Base-by-base conservation (phyloP, 2,329 filamentous ascomycete species). In the Phoma sp. region DNA sequence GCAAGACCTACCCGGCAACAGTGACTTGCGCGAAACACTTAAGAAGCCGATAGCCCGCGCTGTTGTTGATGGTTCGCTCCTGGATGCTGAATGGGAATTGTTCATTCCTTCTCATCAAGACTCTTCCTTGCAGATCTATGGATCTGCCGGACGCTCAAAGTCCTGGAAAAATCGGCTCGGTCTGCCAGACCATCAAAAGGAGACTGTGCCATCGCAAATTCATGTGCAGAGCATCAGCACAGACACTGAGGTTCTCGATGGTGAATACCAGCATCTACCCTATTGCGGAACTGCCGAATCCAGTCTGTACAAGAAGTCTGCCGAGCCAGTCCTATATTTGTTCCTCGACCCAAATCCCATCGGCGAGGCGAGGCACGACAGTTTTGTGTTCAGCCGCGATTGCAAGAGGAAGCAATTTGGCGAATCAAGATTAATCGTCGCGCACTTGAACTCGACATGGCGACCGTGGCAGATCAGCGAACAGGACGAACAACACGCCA, bases 281-380 rank as follows among this genome's bases (percentile, higher is more conserved):
- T 70, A 82, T 5, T 89, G 87, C 61, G 86, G 84, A 5, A 86
- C 82, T 4, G 80, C 86, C 0, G 78, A 73, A 18, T 76, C 78
- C 14, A 80, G 80, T 47, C 67, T 88, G 18, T 86, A 87, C 67
- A 81, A 78, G 60, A 79, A 73, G 25, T 45, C 43, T 17, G 38
- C 57, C 43, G 14, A 48, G 21, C 30, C 63, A 42, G 64, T 75
- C 1, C 47, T 87, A 0, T 88, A 80, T 59, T 68, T 89, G 2
- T 88, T 87, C 61, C 71, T 86, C 3, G 84, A 89, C 47, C 82
- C 84, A 0, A 73, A 77, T 5, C 78, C 78, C 14, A 75, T 81
- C 29, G 80, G 80, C 0, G 67, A 79, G 23, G 68, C 77, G 0
- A 64, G 74, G 0, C 50, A 79, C 5, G 85, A 88, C 63, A 68